Evolutionary conservation across 2,329 filamentous ascomycete species (phyloP), one percentile per base, ranked within the genome.

Genomic region (Geosmithia flava): DNA sequence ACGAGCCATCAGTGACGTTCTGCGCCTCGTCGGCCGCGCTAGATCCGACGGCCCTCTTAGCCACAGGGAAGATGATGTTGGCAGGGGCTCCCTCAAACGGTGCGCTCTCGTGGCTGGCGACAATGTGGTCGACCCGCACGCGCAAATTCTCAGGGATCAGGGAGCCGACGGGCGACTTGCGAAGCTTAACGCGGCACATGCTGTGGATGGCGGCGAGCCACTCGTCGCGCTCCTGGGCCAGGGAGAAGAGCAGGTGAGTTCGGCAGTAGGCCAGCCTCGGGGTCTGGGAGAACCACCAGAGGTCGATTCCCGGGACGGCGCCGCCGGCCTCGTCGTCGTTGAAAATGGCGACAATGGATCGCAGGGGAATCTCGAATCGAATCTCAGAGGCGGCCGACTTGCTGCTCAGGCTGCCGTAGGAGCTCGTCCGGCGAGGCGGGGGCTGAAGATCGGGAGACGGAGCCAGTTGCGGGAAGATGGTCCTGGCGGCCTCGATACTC

Each of bases 211-310:
- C 63, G 16, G 66, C 64, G 49, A 78, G 58, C 66, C 71, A 73
- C 43, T 70, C 67, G 48, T 77, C 71, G 23, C 74, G 65, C 46
- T 76, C 71, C 27, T 68, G 63, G 8, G 71, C 67, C 29, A 71
- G 57, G 45, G 59, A 61, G 54, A 79, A 77, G 55, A 72, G 72
- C 39, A 78, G 59, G 40, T 71, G 68, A 2, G 70, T 60, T 50
- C 69, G 72, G 50, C 63, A 63, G 52, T 74, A 77, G 15, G 67
- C 62, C 41, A 73, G 60, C 13, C 65, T 62, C 2, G 69, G 66
- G 49, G 66, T 62, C 16, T 62, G 57, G 15, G 68, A 68, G 49
- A 67, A 70, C 75, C 75, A 79, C 74, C 75, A 79, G 2, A 78
- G 64, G 54, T 80, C 75, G 46, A 79, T 58, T 6, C 72, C 72